Conservation (phyloP, 2,329 filamentous ascomycete genomes). For the Metarhizium humberi region DNA sequence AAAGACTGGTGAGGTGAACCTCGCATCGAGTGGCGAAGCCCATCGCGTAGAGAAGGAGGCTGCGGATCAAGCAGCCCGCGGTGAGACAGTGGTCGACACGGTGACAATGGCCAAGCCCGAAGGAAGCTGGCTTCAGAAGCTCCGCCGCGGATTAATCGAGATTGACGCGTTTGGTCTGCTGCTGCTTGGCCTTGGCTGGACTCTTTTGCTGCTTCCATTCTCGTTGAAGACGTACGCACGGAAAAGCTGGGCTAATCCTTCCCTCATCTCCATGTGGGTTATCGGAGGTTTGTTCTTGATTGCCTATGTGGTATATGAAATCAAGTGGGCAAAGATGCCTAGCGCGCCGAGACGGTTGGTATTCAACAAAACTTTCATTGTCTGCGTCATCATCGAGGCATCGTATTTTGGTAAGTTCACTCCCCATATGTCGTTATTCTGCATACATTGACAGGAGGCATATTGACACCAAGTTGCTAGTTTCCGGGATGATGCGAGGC, state of each 20-base stretch:
- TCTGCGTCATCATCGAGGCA: slow-evolving; percentile 18
- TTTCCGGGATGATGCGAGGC: slow-evolving; percentile 21
- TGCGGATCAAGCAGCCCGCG: slow-evolving; percentile 8
- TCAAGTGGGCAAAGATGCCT: slow-evolving; percentile 17
- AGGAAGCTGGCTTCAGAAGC: slow-evolving; percentile 12
- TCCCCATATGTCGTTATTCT: not conserved
- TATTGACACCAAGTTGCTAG: slow-evolving; percentile 2
- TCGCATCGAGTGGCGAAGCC: slow-evolving; percentile 23
- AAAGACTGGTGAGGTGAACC: slow-evolving; percentile 34
- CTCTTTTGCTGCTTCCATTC: slow-evolving; percentile 59
- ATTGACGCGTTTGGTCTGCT: slow-evolving; percentile 28
- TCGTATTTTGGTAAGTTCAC: slow-evolving; percentile 17
- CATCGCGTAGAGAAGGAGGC: slow-evolving; percentile 18
- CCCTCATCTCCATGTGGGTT: slow-evolving; percentile 33
- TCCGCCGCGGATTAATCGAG: slow-evolving; percentile 31
- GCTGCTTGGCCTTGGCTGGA: slow-evolving; percentile 37
- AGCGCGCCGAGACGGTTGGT: slow-evolving; percentile 17
- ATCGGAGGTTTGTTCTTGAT: slow-evolving; percentile 30
- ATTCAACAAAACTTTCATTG: slow-evolving; percentile 22
- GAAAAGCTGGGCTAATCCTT: slow-evolving; percentile 29
- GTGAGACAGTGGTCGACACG: not conserved
- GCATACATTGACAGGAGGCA: not conserved
- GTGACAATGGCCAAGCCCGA: slow-evolving; percentile 7
- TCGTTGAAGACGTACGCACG: slow-evolving; percentile 38
- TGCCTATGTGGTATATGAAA: slow-evolving; percentile 37